Evolutionary conservation across 768 basidiomycete genomes (phyloP), one percentile per base, ranked within the genome.

Genomic region (Phylloporus sp.): DNA sequence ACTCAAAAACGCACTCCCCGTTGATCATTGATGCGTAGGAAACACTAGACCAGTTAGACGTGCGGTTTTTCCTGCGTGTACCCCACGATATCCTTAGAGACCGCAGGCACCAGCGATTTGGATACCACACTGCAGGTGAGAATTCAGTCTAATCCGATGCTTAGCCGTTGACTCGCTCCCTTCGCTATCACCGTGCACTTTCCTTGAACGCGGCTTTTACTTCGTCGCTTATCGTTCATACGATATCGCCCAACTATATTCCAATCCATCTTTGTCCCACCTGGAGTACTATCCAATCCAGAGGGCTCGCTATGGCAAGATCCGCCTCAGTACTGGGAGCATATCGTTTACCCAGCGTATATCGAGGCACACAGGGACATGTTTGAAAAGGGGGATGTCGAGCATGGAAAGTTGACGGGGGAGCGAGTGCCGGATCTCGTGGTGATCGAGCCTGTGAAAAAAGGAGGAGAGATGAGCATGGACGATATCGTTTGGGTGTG

Each of bases 291-390:
- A 85, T 80, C 80, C 65, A 80, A 86, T 71, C 76, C 82, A 92
- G 91, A 91, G 75, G 90, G 89, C n/a, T 65, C 80, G 12, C 70
- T 91, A 18, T 97, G 93, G 93, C 79, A 79, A 43, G 94, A 95
- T 67, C 94, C 91, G 22, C 91, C 92, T 13, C 56, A 76, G 32
- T 95, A 95, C 71, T 97, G 91, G 84, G 90, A 95, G 56, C 76
- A 90, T 51, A 91, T 98, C 54, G 94, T 95, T 46, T 98, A 89
- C 74, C 97, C 97, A 0, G 95, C 91, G 2, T 98, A 95, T 66
- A 67, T 92, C 36, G 80, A 85, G 34, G 94, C 94, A 9, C 88
- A 97, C 68, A 59, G 67, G 46, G 76, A 78, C 13, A 73, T 95
- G 31, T 93, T 97, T 65, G 74, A 77, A 57, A 71, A 75, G 48